Conservation (phyloP, 2,329 filamentous ascomycete species). For the Aspergillus pseudoterreus region DNA sequence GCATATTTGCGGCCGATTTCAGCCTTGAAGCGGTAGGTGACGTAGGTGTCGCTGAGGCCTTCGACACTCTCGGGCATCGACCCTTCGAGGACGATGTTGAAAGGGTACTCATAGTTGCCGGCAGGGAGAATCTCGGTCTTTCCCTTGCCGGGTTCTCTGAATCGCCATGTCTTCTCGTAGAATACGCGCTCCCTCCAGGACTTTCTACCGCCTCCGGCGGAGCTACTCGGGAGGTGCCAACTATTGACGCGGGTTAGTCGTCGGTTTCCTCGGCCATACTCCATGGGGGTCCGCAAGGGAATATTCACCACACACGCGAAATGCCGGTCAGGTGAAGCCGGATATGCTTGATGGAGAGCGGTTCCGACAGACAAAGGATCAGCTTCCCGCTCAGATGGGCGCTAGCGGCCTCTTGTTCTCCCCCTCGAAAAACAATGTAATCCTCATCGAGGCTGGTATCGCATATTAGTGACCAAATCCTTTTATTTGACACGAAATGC, state of each 20-base stretch:
- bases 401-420: slow-evolving; percentile 70
- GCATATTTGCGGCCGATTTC: slow-evolving; percentile 86
- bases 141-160: slow-evolving; percentile 52
- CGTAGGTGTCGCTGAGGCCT: slow-evolving; percentile 77
- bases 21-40: slow-evolving; percentile 88
- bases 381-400: slow-evolving; percentile 70
- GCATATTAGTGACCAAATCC: not conserved
- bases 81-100: slow-evolving; percentile 70
- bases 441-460: slow-evolving; percentile 66
- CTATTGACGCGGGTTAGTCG: slow-evolving; percentile 15
- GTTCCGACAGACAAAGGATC: slow-evolving; percentile 67
- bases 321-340: slow-evolving; percentile 68
- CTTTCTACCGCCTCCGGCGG: slow-evolving; percentile 34
- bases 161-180: slow-evolving; percentile 68
- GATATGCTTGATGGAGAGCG: slow-evolving; percentile 69
- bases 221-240: slow-evolving; percentile 35
- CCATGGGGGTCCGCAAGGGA: not conserved
- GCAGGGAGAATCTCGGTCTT: slow-evolving; percentile 58
- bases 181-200: slow-evolving; percentile 49
- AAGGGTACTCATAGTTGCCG: slow-evolving; percentile 81
- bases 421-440: slow-evolving; percentile 74
- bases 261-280: not conserved
- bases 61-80: slow-evolving; percentile 78
- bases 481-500: slow-evolving; percentile 10
- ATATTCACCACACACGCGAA: slow-evolving; percentile 63